These are phyloP conservation scores for Diplosphaera chodatii DNA, from an alignment of 139 green algal species.

Conservation along the genomic window DNA sequence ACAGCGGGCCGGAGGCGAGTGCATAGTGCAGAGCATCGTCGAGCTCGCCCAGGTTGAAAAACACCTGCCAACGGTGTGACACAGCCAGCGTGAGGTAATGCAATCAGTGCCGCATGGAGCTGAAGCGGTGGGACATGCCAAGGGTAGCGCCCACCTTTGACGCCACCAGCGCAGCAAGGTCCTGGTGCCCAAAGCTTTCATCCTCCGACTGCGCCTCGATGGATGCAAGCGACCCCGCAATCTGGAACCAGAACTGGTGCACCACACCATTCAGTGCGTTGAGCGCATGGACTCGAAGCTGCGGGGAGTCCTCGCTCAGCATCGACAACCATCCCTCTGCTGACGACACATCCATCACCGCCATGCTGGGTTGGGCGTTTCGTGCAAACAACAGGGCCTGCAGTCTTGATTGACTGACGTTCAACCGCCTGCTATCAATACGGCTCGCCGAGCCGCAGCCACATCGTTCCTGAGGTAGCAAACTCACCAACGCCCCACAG, in stretches of 20 bases:
- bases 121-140: background rate
- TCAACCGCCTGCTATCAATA: no score
- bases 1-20: constrained; percentile 83
- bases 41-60: constrained; percentile 97
- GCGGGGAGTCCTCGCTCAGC: constrained; percentile 79
- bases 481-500: no score
- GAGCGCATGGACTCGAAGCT: constrained; percentile 72
- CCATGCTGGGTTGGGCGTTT: no score
- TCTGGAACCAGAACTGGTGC: constrained; percentile 85
- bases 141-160: constrained; percentile 76
- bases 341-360: constrained; percentile 5
- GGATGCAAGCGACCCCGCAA: constrained; percentile 70
- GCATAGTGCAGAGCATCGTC: constrained; percentile 93
- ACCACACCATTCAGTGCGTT: constrained; percentile 66
- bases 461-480: no score
- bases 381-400: no score
- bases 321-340: constrained; percentile 80
- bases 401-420: no score
- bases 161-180: constrained; percentile 91
- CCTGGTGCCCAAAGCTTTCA: constrained; percentile 80
- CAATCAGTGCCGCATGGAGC: background rate
- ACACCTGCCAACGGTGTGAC: constrained; percentile 69
- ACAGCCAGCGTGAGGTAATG: no score
- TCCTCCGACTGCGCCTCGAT: constrained; percentile 96
- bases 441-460: no score